Conservation (phyloP, 139 green algal species). For the Chlorella vulgaris region DNA sequence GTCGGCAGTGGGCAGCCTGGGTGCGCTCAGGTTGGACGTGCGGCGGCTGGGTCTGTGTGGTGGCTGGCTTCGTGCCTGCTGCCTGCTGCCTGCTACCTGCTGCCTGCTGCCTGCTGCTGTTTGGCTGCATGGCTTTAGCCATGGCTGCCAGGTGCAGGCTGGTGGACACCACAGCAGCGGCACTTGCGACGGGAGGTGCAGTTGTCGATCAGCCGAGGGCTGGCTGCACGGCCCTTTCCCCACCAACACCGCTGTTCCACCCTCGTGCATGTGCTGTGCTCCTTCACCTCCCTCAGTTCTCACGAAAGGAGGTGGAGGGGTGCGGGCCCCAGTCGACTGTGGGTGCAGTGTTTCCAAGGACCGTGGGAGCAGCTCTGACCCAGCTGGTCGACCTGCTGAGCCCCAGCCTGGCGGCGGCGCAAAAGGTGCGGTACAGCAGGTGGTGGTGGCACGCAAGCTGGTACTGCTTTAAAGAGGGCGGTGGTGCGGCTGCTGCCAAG, state of each 20-base stretch:
- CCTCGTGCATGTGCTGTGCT: no score
- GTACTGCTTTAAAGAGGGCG: background rate
- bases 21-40: background rate
- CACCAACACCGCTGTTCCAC: no score
- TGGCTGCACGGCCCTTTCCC: no score
- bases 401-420: background rate
- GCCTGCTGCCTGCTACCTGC: no score
- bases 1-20: background rate
- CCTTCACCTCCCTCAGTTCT: background rate
- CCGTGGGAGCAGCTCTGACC: conserved; percentile 18
- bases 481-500: background rate
- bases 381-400: conserved; percentile 28
- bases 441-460: background rate
- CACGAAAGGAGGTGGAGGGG: background rate
- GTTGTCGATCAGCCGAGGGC: no score
- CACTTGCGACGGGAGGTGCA: background rate
- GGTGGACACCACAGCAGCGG: no score
- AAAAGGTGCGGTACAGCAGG: conserved; percentile 3
- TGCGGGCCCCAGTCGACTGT: background rate
- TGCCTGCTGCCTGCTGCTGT: no score
- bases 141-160: no score
- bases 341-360: conserved; percentile 1
- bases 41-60: background rate
- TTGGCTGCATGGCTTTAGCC: no score
- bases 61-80: background rate